Evolutionary conservation across 805 yeast genomes (phyloP).

Genomic region (Yamadazyma endophytica): DNA sequence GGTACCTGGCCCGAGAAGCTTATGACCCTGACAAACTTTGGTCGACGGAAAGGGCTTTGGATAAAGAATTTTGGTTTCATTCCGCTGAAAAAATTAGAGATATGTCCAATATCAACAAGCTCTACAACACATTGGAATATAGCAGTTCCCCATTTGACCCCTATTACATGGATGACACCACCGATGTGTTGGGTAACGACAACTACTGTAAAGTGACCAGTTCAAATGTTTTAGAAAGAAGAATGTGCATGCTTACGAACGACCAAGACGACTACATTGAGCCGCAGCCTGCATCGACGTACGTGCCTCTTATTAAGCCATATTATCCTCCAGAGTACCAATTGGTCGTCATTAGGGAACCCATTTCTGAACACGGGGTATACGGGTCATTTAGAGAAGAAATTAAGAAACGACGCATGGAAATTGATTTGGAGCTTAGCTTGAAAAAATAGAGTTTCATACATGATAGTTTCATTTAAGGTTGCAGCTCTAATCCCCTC

Average conservation of each 20-base stretch:
- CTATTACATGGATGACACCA: constrained; percentile 12
- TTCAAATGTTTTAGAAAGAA: constrained; percentile 16
- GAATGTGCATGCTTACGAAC: constrained; percentile 17
- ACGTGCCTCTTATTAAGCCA: constrained; percentile 13
- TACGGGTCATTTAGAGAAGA: too few relatives aligned
- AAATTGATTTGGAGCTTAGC: too few relatives aligned
- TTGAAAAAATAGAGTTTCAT: too few relatives aligned
- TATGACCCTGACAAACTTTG: constrained; percentile 51
- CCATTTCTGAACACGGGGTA: not conserved
- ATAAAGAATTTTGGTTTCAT: constrained; percentile 59
- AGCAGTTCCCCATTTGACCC: constrained; percentile 41
- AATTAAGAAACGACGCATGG: too few relatives aligned
- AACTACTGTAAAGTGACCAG: constrained; percentile 17
- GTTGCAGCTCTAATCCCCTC: too few relatives aligned
- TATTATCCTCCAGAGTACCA: constrained; percentile 12
- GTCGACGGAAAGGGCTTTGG: constrained; percentile 57
- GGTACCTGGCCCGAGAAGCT: constrained; percentile 60
- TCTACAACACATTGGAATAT: constrained; percentile 43
- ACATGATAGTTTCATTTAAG: too few relatives aligned
- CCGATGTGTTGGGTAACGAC: constrained; percentile 20
- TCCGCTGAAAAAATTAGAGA: constrained; percentile 30
- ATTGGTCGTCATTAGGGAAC: not conserved
- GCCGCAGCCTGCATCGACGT: constrained; percentile 11
- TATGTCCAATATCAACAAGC: constrained; percentile 41
- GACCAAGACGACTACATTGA: constrained; percentile 18